Conservation (phyloP, 2,329 filamentous ascomycete species). For the Hymenoscyphus occultus region DNA sequence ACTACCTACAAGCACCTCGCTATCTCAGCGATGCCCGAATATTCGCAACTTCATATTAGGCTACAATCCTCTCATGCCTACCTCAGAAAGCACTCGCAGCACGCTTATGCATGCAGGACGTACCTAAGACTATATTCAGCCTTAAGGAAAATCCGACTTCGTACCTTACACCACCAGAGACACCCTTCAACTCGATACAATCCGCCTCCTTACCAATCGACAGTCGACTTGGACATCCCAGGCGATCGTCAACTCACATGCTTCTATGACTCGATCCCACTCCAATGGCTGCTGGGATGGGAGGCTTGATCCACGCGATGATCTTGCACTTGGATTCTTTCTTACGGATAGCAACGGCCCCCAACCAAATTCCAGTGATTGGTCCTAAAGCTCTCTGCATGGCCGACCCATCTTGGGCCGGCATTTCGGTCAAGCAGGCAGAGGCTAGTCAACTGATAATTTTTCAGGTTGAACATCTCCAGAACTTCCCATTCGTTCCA, state of each 20-base stretch:
- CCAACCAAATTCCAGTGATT: neutral
- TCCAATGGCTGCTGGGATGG: neutral
- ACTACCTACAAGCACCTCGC: neutral
- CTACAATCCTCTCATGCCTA: neutral
- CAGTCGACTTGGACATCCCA: neutral
- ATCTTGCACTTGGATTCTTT: neutral
- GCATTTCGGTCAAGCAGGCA: constrained; percentile 4
- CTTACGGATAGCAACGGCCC: neutral
- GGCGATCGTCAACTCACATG: neutral
- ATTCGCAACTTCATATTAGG: neutral
- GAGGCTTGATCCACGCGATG: neutral
- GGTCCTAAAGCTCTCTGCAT: neutral
- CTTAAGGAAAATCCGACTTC: neutral
- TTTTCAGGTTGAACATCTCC: neutral
- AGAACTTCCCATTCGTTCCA: neutral
- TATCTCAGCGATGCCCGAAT: neutral
- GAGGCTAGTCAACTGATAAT: neutral
- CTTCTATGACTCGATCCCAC: constrained; percentile 4
- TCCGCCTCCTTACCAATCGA: neutral
- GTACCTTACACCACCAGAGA: neutral
- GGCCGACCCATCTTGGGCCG: neutral
- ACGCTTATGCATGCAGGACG: constrained; percentile 3
- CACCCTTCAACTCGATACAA: neutral
- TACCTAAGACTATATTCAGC: neutral
- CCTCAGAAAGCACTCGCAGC: neutral